Conservation (phyloP, 2,329 filamentous ascomycete genomes). For the Scedosporium dehoogii region DNA sequence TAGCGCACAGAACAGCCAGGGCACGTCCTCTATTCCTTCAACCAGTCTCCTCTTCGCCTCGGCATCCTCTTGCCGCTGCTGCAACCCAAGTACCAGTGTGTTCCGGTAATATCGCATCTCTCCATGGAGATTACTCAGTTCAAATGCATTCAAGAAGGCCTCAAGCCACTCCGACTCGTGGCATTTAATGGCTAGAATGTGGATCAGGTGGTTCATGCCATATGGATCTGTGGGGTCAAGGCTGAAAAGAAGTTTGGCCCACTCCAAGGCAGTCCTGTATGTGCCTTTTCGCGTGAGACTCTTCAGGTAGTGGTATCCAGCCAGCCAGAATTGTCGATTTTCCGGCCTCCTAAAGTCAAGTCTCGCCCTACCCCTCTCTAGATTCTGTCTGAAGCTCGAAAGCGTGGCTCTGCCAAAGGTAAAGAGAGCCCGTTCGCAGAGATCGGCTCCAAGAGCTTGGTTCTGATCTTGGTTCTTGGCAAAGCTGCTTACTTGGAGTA, state of each 20-base stretch:
- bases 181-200: conserved; percentile 75
- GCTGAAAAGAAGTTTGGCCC: conserved; percentile 75
- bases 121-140: conserved; percentile 23
- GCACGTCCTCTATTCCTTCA: conserved; percentile 60
- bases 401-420: conserved; percentile 84
- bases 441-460: conserved; percentile 72
- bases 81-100: conserved; percentile 65
- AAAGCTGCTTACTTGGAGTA: conserved; percentile 89
- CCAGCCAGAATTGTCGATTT: conserved; percentile 88
- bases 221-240: conserved; percentile 74
- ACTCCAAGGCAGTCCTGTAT: conserved; percentile 86
- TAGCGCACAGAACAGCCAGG: conserved; percentile 75
- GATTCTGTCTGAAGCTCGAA: conserved; percentile 66
- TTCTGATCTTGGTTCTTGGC: conserved; percentile 79
- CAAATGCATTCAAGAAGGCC: conserved; percentile 46
- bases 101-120: conserved; percentile 61
- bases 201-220: conserved; percentile 68
- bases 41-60: conserved; percentile 57
- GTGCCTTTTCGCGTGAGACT: conserved; percentile 86
- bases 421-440: conserved; percentile 85
- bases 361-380: conserved; percentile 69
- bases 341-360: conserved; percentile 74
- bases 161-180: conserved; percentile 68
- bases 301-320: conserved; percentile 78
- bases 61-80: conserved; percentile 57